Evolutionary conservation across 164 flowering plant species (phyloP), one percentile per base, ranked within the genome.

Genomic region (Dillenia turbinata): DNA sequence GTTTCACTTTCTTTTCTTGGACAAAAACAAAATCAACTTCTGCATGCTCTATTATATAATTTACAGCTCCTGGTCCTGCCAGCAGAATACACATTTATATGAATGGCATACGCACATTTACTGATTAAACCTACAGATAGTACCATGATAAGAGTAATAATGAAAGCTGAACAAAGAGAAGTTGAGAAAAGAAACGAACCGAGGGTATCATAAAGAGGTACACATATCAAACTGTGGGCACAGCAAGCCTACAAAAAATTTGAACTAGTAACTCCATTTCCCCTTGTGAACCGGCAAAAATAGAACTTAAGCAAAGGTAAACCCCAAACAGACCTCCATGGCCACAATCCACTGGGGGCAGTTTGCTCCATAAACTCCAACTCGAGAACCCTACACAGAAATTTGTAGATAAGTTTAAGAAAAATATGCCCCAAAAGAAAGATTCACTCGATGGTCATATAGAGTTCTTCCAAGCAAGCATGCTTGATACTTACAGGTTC

Each of bases 301-400:
- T 57, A 12, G 0, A 61, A 1, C 15, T 14, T 8, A 12, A 10
- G 26, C 50, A 40, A 47, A 56, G 10, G 0, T 73, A 55, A 46
- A 9, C 49, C 19, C 26, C 14, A 55, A 53, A 63, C 69, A 69
- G 14, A 94, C 98, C 98, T 90, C 87, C 99, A 94, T 94, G 56
- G 99, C 96, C 33, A 81, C 76, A 59, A 89, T 73, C 98, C 98
- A 94, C 44, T 89, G 87, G 47, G 97, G 96, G 69, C 97, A 94
- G 70, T 94, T 94, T 14, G 88, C 60, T 52, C 98, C 98, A 77
- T 91, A 94, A 52, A 94, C 81, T 59, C 98, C 98, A 66, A 91
- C 54, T 15, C 86, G 76, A 16, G 81, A 71, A 51, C 95, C 97
- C 98, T 94, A 68, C 13, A 70, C 14, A 69, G 49, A 53, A 0